Conservation (phyloP, 371 early-diverging fungal species). For the Circinella umbellata region DNA sequence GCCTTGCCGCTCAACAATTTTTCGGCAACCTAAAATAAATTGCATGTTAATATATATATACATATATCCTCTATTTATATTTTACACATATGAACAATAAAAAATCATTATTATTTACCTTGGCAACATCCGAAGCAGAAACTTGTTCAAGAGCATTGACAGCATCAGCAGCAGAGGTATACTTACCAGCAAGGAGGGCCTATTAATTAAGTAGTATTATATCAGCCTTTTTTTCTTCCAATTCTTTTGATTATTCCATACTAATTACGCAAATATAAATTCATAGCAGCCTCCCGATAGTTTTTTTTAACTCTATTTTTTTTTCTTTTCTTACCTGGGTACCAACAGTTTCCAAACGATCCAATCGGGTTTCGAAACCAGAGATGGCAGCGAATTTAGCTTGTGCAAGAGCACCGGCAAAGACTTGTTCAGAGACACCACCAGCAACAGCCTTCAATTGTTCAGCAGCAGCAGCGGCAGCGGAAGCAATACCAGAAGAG, state of each 20-base stretch:
- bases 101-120: constrained; percentile 37
- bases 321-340: constrained; percentile 35
- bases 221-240: too few species aligned
- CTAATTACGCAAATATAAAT: too few species aligned
- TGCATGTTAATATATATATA: too few species aligned
- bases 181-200: constrained; percentile 54
- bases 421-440: constrained; percentile 65
- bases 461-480: constrained; percentile 72
- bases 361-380: constrained; percentile 64
- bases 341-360: constrained; percentile 55
- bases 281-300: too few species aligned
- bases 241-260: neutral
- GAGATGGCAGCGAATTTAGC: constrained; percentile 83
- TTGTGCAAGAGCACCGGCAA: constrained; percentile 84
- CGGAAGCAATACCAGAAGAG: constrained; percentile 58
- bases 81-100: neutral
- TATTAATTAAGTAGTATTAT: constrained; percentile 2
- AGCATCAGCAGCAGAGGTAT: constrained; percentile 52
- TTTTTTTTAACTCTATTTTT: neutral
- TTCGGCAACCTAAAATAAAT: constrained; percentile 58
- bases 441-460: constrained; percentile 69
- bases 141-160: constrained; percentile 66
- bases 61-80: too few species aligned
- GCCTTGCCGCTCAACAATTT: constrained; percentile 76
- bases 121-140: constrained; percentile 65